Base-by-base conservation (phyloP, 192 early-diverging fungal genomes). In the Rhizophagus prolifer region DNA sequence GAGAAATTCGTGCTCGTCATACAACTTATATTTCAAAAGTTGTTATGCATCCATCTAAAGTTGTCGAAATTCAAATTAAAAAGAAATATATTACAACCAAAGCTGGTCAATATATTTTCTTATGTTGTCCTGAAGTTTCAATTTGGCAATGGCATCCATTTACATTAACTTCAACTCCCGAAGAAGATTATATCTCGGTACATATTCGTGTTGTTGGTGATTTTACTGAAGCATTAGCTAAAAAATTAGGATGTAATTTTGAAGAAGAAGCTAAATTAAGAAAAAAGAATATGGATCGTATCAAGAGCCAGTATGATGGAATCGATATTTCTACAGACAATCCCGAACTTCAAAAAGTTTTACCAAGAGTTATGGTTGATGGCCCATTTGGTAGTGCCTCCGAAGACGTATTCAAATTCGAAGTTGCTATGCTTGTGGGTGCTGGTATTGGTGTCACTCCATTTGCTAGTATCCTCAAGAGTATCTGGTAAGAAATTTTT, bases 361-460 rank as follows among this genome's bases (percentile, higher is more conserved):
- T 91, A 60, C 90, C 90, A 1, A 63, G 81, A 31, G 82, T 92
- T 28, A 84, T 86, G 77, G 85, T 94, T 60, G 93, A 94, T 62
- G 93, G 93, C 21, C 92, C 93, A 13, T 94, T 91, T 79, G 86
- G 88, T 34, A 82, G 86, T 12, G 88, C 93, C 0, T 86, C 91
- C 0, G 91, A 94, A 83, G 91, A 90, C 70, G 88, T 93, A 63
- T 93, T 92, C 83, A 90, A 93, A 72, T 93, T 91, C 80, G 87
- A 91, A 67, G 83, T 87, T 28, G 85, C 89, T 16, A 81, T 93
- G 14, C 80, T 92, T 36, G 85, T 94, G 28, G 92, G 90, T 3
- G 93, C 92, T n/a, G 93, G 93, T 75, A 93, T 94, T 50, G 93
- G 93, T 31, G 90, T 94, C 25, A 94, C 93, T 1, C 93, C 93